Conservation (phyloP, 2,329 filamentous ascomycete species). For the Zymoseptoria pseudotritici region DNA sequence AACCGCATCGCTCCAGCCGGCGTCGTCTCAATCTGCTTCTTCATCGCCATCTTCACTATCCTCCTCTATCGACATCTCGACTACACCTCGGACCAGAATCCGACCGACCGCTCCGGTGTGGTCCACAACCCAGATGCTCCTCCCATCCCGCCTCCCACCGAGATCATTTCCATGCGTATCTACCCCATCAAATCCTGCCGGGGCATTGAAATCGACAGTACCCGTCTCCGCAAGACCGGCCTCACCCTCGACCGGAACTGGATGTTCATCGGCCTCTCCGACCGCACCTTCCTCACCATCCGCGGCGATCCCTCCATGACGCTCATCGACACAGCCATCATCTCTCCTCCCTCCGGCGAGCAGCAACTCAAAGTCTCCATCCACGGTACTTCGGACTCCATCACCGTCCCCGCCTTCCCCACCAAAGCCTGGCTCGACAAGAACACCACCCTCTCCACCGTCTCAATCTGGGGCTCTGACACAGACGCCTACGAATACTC, state of each 20-base stretch:
- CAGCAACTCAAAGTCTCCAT: slow-evolving; percentile 44
- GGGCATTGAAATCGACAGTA: slow-evolving; percentile 48
- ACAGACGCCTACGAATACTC: slow-evolving; percentile 53
- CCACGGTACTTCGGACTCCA: slow-evolving; percentile 32
- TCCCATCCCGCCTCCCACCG: slow-evolving; percentile 31
- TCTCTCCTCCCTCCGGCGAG: slow-evolving; percentile 31
- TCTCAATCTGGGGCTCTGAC: slow-evolving; percentile 52
- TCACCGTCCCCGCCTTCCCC: slow-evolving; percentile 51
- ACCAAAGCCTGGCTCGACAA: slow-evolving; percentile 45
- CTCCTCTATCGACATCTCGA: slow-evolving; percentile 16
- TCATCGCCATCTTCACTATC: slow-evolving; percentile 20
- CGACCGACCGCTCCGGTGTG: slow-evolving; percentile 9
- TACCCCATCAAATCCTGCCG: slow-evolving; percentile 63
- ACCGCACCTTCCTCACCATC: slow-evolving; percentile 55
- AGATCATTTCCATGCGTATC: slow-evolving; percentile 46
- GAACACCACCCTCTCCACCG: slow-evolving; percentile 44
- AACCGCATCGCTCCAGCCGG: slow-evolving; percentile 12
- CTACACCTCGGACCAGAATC: slow-evolving; percentile 8
- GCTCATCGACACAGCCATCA: slow-evolving; percentile 50
- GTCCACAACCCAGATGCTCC: slow-evolving; percentile 19
- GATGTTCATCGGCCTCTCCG: slow-evolving; percentile 54
- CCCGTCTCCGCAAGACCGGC: slow-evolving; percentile 48
- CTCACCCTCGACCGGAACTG: slow-evolving; percentile 57
- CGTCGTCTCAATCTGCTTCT: slow-evolving; percentile 18
- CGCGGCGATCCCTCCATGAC: slow-evolving; percentile 56